Conservation (phyloP, 164 flowering plant species). For the Umbellularia californica region DNA sequence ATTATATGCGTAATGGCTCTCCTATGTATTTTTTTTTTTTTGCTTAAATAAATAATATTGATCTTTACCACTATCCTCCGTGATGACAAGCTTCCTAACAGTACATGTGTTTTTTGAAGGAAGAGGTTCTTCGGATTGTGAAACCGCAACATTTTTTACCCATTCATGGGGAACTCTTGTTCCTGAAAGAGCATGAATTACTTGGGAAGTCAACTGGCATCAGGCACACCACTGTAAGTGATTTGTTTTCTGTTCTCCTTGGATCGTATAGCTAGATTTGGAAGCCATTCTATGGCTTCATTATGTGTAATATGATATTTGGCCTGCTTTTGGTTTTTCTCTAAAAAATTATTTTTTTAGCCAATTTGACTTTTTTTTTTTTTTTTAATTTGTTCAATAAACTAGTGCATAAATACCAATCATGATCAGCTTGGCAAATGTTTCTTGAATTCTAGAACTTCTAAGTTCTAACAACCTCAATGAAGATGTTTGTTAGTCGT, state of each 20-base stretch:
- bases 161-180: slow-evolving; percentile 95
- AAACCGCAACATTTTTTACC: slow-evolving; percentile 98
- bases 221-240: slow-evolving; percentile 88
- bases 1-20: neutral
- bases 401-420: neutral
- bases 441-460: neutral
- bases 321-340: neutral
- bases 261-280: neutral
- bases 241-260: slow-evolving; percentile 3
- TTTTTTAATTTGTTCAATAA: neutral
- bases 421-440: neutral
- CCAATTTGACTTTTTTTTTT: neutral
- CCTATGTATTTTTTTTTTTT: slow-evolving; percentile 2
- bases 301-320: neutral
- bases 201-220: slow-evolving; percentile 96
- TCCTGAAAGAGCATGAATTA: slow-evolving; percentile 92
- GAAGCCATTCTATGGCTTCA: neutral
- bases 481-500: neutral
- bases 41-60: neutral
- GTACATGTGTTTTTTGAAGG: slow-evolving; percentile 44
- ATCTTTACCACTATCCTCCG: slow-evolving; percentile 1
- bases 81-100: neutral
- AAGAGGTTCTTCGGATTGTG: slow-evolving; percentile 85
- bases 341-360: too few species aligned
- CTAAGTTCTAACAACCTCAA: neutral